A percentile compares a stretch with the other conserved stretches of the same genome.
Evolutionary conservation across 73 alveolate genomes (phyloP).

Genomic region (Effrenium voratum): DNA sequence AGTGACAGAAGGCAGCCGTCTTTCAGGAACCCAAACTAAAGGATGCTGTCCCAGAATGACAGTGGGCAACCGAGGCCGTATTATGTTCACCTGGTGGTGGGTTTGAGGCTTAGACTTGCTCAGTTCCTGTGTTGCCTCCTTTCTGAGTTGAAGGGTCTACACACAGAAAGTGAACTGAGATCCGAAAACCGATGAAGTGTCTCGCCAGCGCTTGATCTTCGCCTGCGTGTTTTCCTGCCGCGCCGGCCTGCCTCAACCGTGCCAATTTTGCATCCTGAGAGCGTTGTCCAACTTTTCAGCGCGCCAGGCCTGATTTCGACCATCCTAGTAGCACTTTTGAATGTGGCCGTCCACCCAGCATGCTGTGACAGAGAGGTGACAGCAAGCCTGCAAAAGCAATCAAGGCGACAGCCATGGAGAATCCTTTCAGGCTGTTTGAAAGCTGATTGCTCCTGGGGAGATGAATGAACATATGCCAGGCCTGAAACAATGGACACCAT

Average conservation of each 20-base stretch:
- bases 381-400: neutral
- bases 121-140: neutral
- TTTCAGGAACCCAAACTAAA: too few relatives aligned
- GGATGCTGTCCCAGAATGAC: too few relatives aligned
- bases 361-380: too few relatives aligned
- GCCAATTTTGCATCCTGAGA: neutral
- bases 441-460: neutral
- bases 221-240: conserved; percentile 64
- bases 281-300: neutral
- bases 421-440: conserved; percentile 65
- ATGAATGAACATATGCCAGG: neutral
- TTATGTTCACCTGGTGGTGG: conserved; percentile 29
- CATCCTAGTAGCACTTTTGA: conserved; percentile 68
- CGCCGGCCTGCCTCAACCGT: conserved; percentile 1
- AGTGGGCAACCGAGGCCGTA: conserved; percentile 34
- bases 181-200: neutral
- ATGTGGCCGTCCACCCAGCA: too few relatives aligned
- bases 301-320: conserved; percentile 54
- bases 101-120: neutral
- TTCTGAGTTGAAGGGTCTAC: neutral
- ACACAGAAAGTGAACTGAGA: neutral
- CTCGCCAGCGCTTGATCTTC: conserved; percentile 60
- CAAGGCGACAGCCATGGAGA: conserved; percentile 58
- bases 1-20: too few relatives aligned
- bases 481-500: conserved; percentile 47